Evolutionary conservation across 345 rosid genomes (phyloP).

Genomic region (Moricandia arvensis): DNA sequence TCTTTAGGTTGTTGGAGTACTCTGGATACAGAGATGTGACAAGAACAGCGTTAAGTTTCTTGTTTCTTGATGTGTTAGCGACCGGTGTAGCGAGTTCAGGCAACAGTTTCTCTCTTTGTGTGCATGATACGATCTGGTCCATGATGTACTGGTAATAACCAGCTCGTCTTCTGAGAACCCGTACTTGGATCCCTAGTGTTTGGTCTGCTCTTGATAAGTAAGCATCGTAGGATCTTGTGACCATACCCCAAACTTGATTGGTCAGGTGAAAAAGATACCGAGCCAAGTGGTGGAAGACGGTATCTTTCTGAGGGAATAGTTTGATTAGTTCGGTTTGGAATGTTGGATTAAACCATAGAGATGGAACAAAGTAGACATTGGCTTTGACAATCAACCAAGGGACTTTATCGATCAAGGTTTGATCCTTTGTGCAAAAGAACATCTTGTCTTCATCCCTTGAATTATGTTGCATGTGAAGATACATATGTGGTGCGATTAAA

Average conservation of each 20-base stretch:
- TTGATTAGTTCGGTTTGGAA: no score
- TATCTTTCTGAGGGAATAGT: not conserved
- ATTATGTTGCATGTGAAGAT: not conserved
- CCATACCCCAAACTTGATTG: not conserved
- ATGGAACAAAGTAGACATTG: not conserved
- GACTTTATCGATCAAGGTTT: not conserved
- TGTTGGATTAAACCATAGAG: not conserved
- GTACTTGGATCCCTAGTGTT: not conserved
- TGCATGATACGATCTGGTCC: not conserved
- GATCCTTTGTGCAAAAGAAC: not conserved
- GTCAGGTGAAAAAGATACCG: not conserved
- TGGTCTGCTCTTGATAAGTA: not conserved
- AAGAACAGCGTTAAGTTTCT: slow-evolving; percentile 45
- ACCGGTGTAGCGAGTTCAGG: not conserved
- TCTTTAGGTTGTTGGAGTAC: slow-evolving; percentile 23
- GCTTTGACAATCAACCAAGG: not conserved
- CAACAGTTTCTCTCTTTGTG: not conserved
- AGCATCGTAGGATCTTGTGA: not conserved
- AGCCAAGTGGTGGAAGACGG: not conserved
- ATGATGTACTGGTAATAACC: not conserved
- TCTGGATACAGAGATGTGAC: slow-evolving; percentile 44
- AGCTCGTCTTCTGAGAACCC: not conserved
- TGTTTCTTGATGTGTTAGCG: slow-evolving; percentile 40
- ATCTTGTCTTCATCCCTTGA: not conserved
- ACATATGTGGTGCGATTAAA: not conserved